Conservation (phyloP, 805 yeast species). For the Saturnispora silvae region DNA sequence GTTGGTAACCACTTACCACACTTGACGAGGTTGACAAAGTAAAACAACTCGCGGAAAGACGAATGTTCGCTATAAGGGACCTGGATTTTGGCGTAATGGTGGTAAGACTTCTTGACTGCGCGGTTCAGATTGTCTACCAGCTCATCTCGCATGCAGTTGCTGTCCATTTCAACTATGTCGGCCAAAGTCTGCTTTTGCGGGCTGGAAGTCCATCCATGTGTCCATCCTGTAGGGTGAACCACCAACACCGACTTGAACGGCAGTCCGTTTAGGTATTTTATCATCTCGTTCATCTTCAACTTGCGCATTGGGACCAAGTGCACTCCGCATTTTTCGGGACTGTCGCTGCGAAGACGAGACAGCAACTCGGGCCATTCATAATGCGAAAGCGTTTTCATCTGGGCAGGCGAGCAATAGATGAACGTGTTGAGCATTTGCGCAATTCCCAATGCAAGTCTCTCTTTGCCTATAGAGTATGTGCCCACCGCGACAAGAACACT, state of each 20-base stretch:
- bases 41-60: slow-evolving; percentile 68
- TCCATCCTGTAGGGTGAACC: slow-evolving; percentile 88
- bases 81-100: no score
- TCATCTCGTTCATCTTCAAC: slow-evolving; percentile 34
- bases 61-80: slow-evolving; percentile 91
- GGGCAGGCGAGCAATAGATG: slow-evolving; percentile 41
- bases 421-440: slow-evolving; percentile 43
- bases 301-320: slow-evolving; percentile 68
- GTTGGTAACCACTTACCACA: slow-evolving; percentile 64
- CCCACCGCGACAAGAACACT: slow-evolving; percentile 56
- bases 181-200: no score
- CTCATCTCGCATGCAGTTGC: no score
- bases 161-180: no score
- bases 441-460: slow-evolving; percentile 61
- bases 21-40: slow-evolving; percentile 45
- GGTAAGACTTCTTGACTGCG: no score
- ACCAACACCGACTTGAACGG: slow-evolving; percentile 58
- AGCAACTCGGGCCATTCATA: slow-evolving; percentile 36
- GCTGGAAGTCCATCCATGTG: no score
- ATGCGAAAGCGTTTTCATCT: slow-evolving; percentile 35
- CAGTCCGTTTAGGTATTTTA: slow-evolving; percentile 39
- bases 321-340: slow-evolving; percentile 41
- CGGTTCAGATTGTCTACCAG: no score
- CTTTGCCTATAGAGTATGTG: slow-evolving; percentile 89
- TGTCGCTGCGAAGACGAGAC: slow-evolving; percentile 30